These are phyloP conservation scores for Tylopilus cervinicoccineus DNA, from an alignment of 768 basidiomycete genomes.

Conservation along the genomic window DNA sequence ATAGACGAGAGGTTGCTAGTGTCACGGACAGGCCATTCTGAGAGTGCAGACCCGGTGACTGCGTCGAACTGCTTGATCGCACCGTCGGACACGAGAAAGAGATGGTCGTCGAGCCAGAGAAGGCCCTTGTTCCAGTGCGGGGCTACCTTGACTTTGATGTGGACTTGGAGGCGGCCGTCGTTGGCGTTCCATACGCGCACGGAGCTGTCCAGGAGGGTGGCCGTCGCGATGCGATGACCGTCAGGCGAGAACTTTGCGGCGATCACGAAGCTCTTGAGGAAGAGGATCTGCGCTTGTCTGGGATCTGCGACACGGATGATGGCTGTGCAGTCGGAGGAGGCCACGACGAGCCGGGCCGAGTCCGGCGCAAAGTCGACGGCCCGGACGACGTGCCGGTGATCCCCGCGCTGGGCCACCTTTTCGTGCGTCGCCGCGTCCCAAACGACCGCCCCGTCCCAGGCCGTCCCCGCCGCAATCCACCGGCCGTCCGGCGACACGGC, in stretches of 20 bases:
- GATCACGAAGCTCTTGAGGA: not conserved
- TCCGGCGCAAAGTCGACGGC: not conserved
- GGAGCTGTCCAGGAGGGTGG: not conserved
- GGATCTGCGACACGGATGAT: not conserved
- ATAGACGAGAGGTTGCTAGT: not conserved
- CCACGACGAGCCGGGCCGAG: not conserved
- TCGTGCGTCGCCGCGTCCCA: not conserved
- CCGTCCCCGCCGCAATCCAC: not conserved
- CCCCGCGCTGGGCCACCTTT: too few relatives aligned
- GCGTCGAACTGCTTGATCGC: not conserved
- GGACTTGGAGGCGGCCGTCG: not conserved
- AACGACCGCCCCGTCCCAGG: not conserved
- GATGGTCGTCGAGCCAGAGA: not conserved
- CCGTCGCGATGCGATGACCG: not conserved
- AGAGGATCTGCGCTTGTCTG: not conserved
- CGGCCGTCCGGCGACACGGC: not conserved
- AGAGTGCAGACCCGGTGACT: not conserved
- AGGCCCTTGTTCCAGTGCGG: not conserved
- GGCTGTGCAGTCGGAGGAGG: not conserved
- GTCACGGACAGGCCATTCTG: not conserved
- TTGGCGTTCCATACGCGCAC: not conserved
- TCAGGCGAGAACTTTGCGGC: not conserved
- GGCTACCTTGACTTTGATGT: not conserved
- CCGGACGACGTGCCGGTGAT: not conserved
- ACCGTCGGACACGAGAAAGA: not conserved